Evolutionary conservation across 78 protist genomes (phyloP).

Genomic region (Dictyostelium purpureum): DNA sequence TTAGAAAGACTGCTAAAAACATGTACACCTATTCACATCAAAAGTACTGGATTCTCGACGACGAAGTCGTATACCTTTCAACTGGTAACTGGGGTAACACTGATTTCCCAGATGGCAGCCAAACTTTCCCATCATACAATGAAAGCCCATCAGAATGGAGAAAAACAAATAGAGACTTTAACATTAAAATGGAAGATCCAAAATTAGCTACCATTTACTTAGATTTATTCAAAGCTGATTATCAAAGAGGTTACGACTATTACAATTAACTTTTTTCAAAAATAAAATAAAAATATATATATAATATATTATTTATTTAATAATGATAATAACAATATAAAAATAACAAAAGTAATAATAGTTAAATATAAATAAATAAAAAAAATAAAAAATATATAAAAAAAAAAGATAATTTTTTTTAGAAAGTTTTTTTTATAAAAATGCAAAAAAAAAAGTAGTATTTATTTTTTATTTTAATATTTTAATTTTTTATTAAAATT

Average conservation of each 20-base stretch:
- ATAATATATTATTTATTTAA: neutral
- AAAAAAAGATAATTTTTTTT: neutral
- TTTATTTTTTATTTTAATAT: neutral
- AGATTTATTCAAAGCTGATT: slow-evolving; percentile 60
- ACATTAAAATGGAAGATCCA: slow-evolving; percentile 32
- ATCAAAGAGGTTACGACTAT: slow-evolving; percentile 42
- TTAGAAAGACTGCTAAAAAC: slow-evolving; percentile 40
- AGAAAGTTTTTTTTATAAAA: neutral
- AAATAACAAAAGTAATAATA: neutral
- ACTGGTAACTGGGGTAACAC: slow-evolving; percentile 87
- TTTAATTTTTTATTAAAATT: neutral
- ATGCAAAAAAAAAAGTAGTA: no score
- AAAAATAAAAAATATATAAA: neutral
- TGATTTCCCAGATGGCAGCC: slow-evolving; percentile 72
- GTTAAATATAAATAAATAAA: neutral
- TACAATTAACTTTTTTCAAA: neutral
- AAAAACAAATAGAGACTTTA: slow-evolving; percentile 82
- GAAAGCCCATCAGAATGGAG: slow-evolving; percentile 49
- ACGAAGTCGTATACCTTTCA: slow-evolving; percentile 40
- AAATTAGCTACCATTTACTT: slow-evolving; percentile 25
- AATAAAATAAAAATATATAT: neutral
- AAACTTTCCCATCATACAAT: slow-evolving; percentile 38
- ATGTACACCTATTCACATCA: slow-evolving; percentile 77
- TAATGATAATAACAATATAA: neutral
- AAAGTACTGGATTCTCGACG: slow-evolving; percentile 85